These are phyloP conservation scores for Dothiorella sarmentorum DNA, from an alignment of 2,329 filamentous ascomycete genomes.

Conservation along the genomic window DNA sequence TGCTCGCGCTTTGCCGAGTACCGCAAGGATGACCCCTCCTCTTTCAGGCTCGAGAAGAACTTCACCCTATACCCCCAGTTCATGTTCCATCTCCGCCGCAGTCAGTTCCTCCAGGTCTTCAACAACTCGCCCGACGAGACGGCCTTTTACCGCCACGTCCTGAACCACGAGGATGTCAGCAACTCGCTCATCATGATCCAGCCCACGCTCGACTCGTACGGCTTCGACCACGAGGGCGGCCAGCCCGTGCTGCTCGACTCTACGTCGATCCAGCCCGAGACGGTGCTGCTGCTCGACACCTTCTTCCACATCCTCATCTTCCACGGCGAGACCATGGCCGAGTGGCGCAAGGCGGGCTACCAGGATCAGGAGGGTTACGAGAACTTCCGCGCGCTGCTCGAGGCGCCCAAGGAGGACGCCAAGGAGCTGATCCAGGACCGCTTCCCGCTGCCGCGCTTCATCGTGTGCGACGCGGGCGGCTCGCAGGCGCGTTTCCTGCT, in stretches of 20 bases:
- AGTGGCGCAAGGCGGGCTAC: conserved; percentile 97
- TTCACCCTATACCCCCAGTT: conserved; percentile 98
- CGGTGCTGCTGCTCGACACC: conserved; percentile 90
- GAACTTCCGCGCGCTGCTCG: conserved; percentile 83
- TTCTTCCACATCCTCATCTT: conserved; percentile 99
- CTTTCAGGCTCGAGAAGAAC: conserved; percentile 88
- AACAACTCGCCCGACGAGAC: conserved; percentile 99
- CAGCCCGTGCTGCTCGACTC: conserved; percentile 94
- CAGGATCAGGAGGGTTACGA: conserved; percentile 98
- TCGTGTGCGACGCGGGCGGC: conserved; percentile 96
- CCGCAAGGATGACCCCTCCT: conserved; percentile 94
- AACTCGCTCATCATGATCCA: conserved; percentile 99
- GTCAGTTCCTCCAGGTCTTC: conserved; percentile 97
- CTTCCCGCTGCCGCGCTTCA: conserved; percentile 97
- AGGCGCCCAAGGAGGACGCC: conserved; percentile 94
- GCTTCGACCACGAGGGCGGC: conserved; percentile 89
- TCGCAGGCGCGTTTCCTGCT: conserved; percentile 96
- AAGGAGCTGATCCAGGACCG: conserved; percentile 95
- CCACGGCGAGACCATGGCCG: conserved; percentile 95
- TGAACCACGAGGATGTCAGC: conserved; percentile 95
- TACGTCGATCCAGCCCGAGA: conserved; percentile 90
- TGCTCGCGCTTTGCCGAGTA: conserved; percentile 98
- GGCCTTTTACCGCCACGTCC: conserved; percentile 95
- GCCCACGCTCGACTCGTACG: conserved; percentile 94
- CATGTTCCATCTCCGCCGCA: conserved; percentile 97